These are phyloP conservation scores for Gymnopilus junonius DNA, from an alignment of 768 basidiomycete species.

Conservation along the genomic window DNA sequence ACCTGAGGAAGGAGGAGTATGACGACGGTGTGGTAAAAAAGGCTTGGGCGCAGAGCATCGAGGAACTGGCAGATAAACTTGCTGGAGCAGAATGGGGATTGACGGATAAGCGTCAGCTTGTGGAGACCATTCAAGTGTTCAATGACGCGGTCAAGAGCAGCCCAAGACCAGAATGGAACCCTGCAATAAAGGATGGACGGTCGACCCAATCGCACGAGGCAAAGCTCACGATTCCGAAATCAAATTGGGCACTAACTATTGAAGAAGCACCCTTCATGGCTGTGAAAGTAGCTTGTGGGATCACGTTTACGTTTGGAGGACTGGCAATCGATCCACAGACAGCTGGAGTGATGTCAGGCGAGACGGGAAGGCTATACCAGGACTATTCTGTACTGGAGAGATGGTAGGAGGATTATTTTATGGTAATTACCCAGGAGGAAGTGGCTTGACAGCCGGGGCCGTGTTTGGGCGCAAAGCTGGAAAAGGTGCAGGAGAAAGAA, in stretches of 20 bases:
- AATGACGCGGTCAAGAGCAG: conserved; percentile 43
- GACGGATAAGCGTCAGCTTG: conserved; percentile 41
- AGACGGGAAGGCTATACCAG: conserved; percentile 45
- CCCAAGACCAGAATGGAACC: conserved; percentile 53
- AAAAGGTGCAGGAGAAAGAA: conserved; percentile 39
- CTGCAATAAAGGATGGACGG: conserved; percentile 64
- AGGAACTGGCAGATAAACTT: conserved; percentile 55
- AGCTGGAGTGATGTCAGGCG: conserved; percentile 51
- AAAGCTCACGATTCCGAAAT: conserved; percentile 53
- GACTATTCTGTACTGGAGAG: conserved; percentile 70
- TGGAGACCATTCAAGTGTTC: conserved; percentile 52
- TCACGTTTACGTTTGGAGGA: conserved; percentile 78
- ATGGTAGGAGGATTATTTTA: conserved; percentile 71
- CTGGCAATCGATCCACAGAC: conserved; percentile 61
- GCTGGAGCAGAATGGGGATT: conserved; percentile 44
- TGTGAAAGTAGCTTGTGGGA: conserved; percentile 69
- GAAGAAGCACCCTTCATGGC: conserved; percentile 61
- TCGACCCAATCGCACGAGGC: conserved; percentile 43
- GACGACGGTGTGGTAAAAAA: conserved; percentile 63
- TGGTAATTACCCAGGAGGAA: conserved; percentile 72
- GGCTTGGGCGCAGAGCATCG: conserved; percentile 48
- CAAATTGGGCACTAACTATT: conserved; percentile 70
- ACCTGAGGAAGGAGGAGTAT: conserved; percentile 68
- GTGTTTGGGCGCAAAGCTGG: conserved; percentile 69
- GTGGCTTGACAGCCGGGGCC: conserved; percentile 65